Percentiles rank a stretch among this genome's conserved stretches.
These are phyloP conservation scores for Zygoascus flipseniorum DNA, from an alignment of 805 yeast genomes.

Conservation along the genomic window DNA sequence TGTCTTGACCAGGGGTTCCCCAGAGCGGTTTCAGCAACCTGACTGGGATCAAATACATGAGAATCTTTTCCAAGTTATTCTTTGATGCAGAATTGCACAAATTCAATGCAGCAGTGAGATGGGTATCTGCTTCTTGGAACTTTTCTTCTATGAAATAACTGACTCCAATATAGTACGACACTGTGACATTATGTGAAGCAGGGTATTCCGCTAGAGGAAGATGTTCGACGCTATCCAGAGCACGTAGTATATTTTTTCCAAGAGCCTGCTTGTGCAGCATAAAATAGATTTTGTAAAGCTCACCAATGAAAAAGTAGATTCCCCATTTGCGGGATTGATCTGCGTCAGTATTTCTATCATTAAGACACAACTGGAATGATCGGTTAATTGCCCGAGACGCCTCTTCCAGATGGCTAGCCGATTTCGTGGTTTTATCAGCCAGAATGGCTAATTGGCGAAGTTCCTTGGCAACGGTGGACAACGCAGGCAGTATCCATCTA, in stretches of 20 bases:
- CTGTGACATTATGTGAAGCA: constrained; percentile 49
- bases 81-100: constrained; percentile 24
- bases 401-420: constrained; percentile 31
- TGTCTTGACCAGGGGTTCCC: constrained; percentile 14
- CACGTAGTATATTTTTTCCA: constrained; percentile 68
- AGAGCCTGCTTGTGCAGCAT: constrained; percentile 57
- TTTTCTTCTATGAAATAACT: constrained; percentile 59
- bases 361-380: constrained; percentile 67
- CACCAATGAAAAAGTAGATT: constrained; percentile 62
- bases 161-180: constrained; percentile 61
- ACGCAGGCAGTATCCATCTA: constrained; percentile 43
- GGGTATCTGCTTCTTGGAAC: constrained; percentile 40
- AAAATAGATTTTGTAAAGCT: constrained; percentile 63
- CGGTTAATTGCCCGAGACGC: constrained; percentile 61
- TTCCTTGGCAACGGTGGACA: constrained; percentile 23
- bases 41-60: constrained; percentile 57
- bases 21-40: constrained; percentile 34
- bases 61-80: constrained; percentile 37
- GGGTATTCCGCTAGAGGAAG: constrained; percentile 41
- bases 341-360: constrained; percentile 58
- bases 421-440: constrained; percentile 9
- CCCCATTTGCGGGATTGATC: constrained; percentile 47
- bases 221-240: constrained; percentile 46
- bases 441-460: constrained; percentile 23
- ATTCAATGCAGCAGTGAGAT: constrained; percentile 44